Base-by-base conservation (phyloP, 2,329 filamentous ascomycete species). In the Botryotinia narcissicola region DNA sequence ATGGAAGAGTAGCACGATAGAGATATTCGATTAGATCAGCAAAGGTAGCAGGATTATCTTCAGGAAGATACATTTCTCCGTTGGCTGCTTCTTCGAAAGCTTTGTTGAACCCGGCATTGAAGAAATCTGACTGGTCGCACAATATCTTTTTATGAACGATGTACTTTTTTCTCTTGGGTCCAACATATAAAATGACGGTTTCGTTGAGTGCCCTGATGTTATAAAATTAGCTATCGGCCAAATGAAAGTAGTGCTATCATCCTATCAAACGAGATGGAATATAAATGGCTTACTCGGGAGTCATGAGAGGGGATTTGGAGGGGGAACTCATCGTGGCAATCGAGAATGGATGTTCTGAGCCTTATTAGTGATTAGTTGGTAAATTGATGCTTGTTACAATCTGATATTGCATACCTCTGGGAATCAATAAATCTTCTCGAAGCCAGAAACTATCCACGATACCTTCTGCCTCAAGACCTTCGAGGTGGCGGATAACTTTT, bases 91-190 rank as follows among this genome's bases (percentile, higher is more conserved):
- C 74, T 44, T 66, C 20, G 18, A 66, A 75, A 2, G 40, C 48
- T 0, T 35, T 25, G n/a, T 69, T 73, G 64, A 75, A 73, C 0
- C 14, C 64, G 32, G 64, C 70, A 18, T 35, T 10, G 59, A 78
- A 77, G 57, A 68, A 78, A 0, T 73, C 48, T 10, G 70, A 77
- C 10, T 57, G 63, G 25, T 71, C 66, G 66, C 74, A 77, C 1
- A 78, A 29, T 1, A 75, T 54, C 8, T 74, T 71, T 32, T 77
- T 75, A 48, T 78, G 74, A 32, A 78, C 72, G 1, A 66, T n/a
- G 35, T 75, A 77, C 20, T 70, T 44, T 22, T 75, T 63, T 4
- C 42, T 32, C 10, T 75, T n/a, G 1, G 4, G 0, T 3, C 76
- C 75, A n/a, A 78, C 70, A 54, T 71, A 62, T 4, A 78, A 35